Conservation (phyloP, 2,329 filamentous ascomycete species). For the Ophiostoma pallidulum region DNA sequence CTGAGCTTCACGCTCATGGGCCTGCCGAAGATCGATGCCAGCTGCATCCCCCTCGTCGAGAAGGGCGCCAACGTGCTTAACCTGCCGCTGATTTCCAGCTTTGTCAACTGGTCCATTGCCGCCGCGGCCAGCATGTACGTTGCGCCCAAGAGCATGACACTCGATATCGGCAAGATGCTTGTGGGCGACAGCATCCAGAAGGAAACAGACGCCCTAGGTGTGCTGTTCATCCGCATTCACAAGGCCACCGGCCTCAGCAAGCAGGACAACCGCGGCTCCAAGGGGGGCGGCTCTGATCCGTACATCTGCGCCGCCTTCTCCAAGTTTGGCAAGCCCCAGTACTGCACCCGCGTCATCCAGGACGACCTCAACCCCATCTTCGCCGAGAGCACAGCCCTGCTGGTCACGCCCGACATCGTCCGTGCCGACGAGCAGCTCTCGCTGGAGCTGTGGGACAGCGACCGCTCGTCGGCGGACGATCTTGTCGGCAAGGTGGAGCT, state of each 20-base stretch:
- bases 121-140: constrained; percentile 85
- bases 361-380: constrained; percentile 91
- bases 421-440: constrained; percentile 89
- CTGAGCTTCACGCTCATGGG: constrained; percentile 93
- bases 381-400: constrained; percentile 74
- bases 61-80: constrained; percentile 86
- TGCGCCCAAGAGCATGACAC: constrained; percentile 85
- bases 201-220: constrained; percentile 72
- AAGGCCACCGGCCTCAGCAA: constrained; percentile 82
- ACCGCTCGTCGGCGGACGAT: constrained; percentile 84
- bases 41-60: constrained; percentile 87
- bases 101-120: constrained; percentile 90
- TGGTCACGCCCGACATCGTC: constrained; percentile 83
- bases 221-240: constrained; percentile 90
- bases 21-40: constrained; percentile 76
- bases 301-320: constrained; percentile 94
- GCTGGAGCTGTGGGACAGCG: constrained; percentile 93
- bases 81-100: constrained; percentile 85
- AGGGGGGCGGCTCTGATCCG: constrained; percentile 82
- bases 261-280: constrained; percentile 73
- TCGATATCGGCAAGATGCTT: constrained; percentile 84
- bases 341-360: constrained; percentile 91
- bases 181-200: constrained; percentile 89
- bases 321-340: constrained; percentile 96
- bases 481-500: constrained; percentile 92